Evolutionary conservation across 495 filamentous ascomycete species (phyloP).

Genomic region (Hypoxylon intermedium): DNA sequence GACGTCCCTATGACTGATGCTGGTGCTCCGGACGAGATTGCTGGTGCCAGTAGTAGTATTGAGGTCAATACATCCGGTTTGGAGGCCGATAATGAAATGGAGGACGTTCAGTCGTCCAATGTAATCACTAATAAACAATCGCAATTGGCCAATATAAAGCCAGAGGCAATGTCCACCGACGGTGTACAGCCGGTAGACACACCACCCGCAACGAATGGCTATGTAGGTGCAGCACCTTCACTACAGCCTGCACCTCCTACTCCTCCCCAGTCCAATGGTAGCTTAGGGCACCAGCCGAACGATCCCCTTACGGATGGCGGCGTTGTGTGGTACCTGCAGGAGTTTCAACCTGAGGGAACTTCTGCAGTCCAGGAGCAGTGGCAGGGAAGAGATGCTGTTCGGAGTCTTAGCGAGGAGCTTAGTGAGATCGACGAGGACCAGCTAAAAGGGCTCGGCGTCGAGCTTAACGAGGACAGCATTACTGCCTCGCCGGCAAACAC

Average conservation of each 20-base stretch:
- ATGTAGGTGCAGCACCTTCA: constrained; percentile 42
- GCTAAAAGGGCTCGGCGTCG: constrained; percentile 65
- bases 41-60: constrained; percentile 45
- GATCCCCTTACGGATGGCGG: constrained; percentile 73
- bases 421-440: constrained; percentile 89
- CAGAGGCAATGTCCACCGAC: constrained; percentile 34
- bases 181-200: constrained; percentile 48
- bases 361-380: constrained; percentile 72
- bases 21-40: constrained; percentile 31
- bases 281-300: constrained; percentile 49
- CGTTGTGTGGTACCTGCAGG: constrained; percentile 85
- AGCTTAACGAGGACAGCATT: constrained; percentile 53
- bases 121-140: constrained; percentile 25
- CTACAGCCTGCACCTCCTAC: constrained; percentile 49
- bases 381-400: constrained; percentile 75
- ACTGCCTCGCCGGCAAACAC: constrained; percentile 49
- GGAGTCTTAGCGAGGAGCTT: constrained; percentile 83
- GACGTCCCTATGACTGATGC: constrained; percentile 36
- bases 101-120: constrained; percentile 43
- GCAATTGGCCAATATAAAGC: constrained; percentile 20
- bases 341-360: constrained; percentile 80
- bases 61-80: constrained; percentile 52
- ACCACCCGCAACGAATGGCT: constrained; percentile 47
- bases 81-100: constrained; percentile 39
- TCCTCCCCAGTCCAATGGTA: constrained; percentile 58